Conservation (phyloP, 2,329 filamentous ascomycete species). For the Colletotrichum liaoningense region DNA sequence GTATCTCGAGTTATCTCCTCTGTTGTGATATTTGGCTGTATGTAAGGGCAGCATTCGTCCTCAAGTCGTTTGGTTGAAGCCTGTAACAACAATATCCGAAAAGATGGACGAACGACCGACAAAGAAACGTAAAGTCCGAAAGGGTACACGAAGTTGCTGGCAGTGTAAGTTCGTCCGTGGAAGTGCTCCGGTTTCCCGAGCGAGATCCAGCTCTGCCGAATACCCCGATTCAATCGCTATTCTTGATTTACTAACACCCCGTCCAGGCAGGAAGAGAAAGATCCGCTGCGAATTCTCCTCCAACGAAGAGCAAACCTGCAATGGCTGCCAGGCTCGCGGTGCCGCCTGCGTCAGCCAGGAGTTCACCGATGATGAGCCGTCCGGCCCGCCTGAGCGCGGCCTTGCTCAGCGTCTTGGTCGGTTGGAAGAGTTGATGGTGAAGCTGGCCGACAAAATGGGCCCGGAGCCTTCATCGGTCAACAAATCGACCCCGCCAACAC, state of each 20-base stretch:
- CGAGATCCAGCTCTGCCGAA: not conserved
- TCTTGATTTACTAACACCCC: not conserved
- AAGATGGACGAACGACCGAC: slow-evolving; percentile 27
- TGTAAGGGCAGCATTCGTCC: not conserved
- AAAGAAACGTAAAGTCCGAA: slow-evolving; percentile 58
- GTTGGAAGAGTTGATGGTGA: slow-evolving; percentile 60
- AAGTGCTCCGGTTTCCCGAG: not conserved
- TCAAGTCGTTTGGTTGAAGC: too few relatives aligned
- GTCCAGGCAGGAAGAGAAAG: slow-evolving; percentile 55
- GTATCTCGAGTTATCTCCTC: not conserved
- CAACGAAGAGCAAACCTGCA: slow-evolving; percentile 52
- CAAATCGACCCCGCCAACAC: slow-evolving; percentile 34
- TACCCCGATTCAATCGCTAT: not conserved
- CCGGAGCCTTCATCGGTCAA: not conserved
- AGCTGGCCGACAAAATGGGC: slow-evolving; percentile 45
- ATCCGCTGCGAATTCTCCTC: slow-evolving; percentile 59
- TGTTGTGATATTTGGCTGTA: not conserved
- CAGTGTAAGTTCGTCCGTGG: slow-evolving; percentile 58
- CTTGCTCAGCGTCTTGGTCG: slow-evolving; percentile 56
- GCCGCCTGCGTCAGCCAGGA: slow-evolving; percentile 61
- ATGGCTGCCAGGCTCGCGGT: slow-evolving; percentile 57
- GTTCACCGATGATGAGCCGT: slow-evolving; percentile 47
- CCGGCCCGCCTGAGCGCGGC: slow-evolving; percentile 47
- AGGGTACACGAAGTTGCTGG: slow-evolving; percentile 69
- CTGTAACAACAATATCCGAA: not conserved